Base-by-base conservation (phyloP, 306 rosid species). In the Castanea crenata region DNA sequence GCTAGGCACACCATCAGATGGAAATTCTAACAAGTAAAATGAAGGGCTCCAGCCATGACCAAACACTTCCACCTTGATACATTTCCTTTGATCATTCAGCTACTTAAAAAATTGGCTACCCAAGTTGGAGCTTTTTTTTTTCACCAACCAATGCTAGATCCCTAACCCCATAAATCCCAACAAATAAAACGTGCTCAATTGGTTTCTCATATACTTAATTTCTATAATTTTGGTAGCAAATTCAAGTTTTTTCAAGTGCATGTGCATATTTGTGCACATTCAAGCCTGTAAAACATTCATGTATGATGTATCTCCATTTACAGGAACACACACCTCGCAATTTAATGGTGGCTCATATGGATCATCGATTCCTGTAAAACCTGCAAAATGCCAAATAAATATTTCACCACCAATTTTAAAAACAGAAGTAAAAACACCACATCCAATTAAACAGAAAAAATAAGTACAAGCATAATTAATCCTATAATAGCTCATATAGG, bases 341-440 rank as follows among this genome's bases (percentile, higher is more conserved):
- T 80, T 76, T 72, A 81, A 34, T 6, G 99, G 99, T 49, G 89
- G 87, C 82, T 95, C 99, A 71, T 95, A 95, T 38, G 98, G 97
- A 85, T 93, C 97, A 83, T 91, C 96, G 54, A 95, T 78, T 71
- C 99, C 99, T 16, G 99, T 95, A 82, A 95, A 95, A 78, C 91
- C 99, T 95, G 94, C 83, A 83, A 73, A 77, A 61, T 69, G 69
- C 76, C 85, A 86, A 85, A 74, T 46, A 76, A 82, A 80, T 55
- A 65, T 49, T 78, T 77, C 25, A 14, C 19, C 0, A 32, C 80
- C 27, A 9, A 62, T 32, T 20, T 49, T 11, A 51, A 64, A 63
- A 14, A 61, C 51, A 49, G 29, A 76, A 73, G 46, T 51, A 29
- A 55, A 55, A 71, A 18, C 14, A 6, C 27, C 58, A 41, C 20